Base-by-base conservation (phyloP, 1,139 yeast species). In the Nakaseomyces bracarensis region DNA sequence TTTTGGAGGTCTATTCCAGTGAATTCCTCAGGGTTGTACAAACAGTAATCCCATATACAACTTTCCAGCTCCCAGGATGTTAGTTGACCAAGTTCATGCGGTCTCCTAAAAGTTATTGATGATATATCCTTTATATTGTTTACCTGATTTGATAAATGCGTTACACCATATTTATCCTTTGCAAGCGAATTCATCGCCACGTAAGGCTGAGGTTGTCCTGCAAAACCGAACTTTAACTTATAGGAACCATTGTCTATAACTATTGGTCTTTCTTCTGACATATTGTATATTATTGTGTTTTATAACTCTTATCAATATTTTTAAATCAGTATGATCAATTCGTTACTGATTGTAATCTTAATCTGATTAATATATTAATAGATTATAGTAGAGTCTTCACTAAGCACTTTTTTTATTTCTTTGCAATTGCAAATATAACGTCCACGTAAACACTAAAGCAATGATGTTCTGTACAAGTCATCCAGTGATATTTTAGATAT, bases 31-130 rank as follows among this genome's bases (percentile, higher is more conserved):
- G 66, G 64, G 29, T 66, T 66, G 51, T 64, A 66, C 51, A 81
- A 65, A 59, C 84, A 72, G 49, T 81, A 76, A 60, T 93, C 97
- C 98, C 98, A 93, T 3, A 93, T 74, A n/a, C 83, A 82, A 57
- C 82, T 83, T 59, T 93, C 89, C 1, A 85, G 67, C 49, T 86
- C 95, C 98, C 98, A 93, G 30, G 93, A 85, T 1, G 82, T 78
- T 42, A 93, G 65, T 55, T 89, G 94, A 13, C 97, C 94, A 52
- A 81, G 79, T 49, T 87, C 96, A 49, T 77, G 78, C 0, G 99
- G 96, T 42, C 98, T 67, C 46, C 82, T 75, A 61, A 82, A 75
- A 26, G 73, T 72, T 13, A 89, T 70, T 1, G 93, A 87, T 1
- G 94, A 79, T 42, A 78, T 81, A 55, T 87, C 91, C 47, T 74